A percentile compares a stretch with the other conserved stretches of the same genome.
These are phyloP conservation scores for Myxozyma vanderwaltii DNA, from an alignment of 805 yeast species.

Conservation along the genomic window DNA sequence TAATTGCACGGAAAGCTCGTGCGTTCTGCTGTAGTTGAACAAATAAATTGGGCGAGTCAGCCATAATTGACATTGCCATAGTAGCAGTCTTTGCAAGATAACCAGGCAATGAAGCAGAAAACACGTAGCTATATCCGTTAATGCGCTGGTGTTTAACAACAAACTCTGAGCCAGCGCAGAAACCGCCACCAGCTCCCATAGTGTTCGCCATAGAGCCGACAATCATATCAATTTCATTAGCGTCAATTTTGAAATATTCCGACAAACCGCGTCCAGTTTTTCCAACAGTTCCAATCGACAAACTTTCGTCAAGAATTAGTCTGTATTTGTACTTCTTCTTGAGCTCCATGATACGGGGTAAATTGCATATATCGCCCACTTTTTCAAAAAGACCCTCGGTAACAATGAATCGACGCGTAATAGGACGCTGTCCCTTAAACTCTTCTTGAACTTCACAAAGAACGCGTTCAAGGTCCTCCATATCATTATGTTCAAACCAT, in stretches of 20 bases:
- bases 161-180: slow-evolving; percentile 79
- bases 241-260: slow-evolving; percentile 69
- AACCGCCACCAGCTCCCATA: slow-evolving; percentile 87
- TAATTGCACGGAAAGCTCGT: slow-evolving; percentile 45
- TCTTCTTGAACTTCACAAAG: slow-evolving; percentile 48
- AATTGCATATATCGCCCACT: slow-evolving; percentile 76
- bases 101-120: slow-evolving; percentile 93
- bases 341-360: slow-evolving; percentile 57
- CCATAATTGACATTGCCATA: slow-evolving; percentile 55
- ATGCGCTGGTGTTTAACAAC: slow-evolving; percentile 93
- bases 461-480: slow-evolving; percentile 74
- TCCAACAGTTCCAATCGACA: slow-evolving; percentile 86
- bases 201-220: slow-evolving; percentile 83
- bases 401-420: slow-evolving; percentile 86
- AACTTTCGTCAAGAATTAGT: slow-evolving; percentile 81
- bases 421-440: slow-evolving; percentile 58
- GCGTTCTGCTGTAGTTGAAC: slow-evolving; percentile 48
- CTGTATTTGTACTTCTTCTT: slow-evolving; percentile 83
- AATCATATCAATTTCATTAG: slow-evolving; percentile 77
- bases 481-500: slow-evolving; percentile 79
- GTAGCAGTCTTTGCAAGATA: slow-evolving; percentile 74
- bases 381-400: slow-evolving; percentile 88
- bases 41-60: slow-evolving; percentile 38
- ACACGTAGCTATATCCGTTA: slow-evolving; percentile 85
- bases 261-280: slow-evolving; percentile 79